phyloP scores from a whole-genome alignment of 768 basidiomycete species.

The Pleurotus platypus region DNA sequence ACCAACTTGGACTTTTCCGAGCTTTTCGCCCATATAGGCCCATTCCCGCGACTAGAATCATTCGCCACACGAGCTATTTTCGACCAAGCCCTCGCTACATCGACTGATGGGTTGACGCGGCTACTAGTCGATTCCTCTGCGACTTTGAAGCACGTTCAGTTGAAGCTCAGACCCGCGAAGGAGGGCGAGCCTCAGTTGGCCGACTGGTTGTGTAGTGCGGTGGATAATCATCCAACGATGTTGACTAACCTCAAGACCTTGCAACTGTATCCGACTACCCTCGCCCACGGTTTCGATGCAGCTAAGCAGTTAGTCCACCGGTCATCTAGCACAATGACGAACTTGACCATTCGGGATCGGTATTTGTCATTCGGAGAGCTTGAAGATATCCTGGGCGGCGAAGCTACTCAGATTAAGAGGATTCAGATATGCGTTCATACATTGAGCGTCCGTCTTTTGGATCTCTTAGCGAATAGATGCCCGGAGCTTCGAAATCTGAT shows the following conservation, averaged over 20 bases:
- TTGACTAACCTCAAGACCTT: constrained; percentile 29
- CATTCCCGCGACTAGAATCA: constrained; percentile 28
- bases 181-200: constrained; percentile 26
- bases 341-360: constrained; percentile 35
- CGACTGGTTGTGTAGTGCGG: constrained; percentile 28
- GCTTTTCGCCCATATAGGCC: constrained; percentile 29
- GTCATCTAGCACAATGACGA: constrained; percentile 27
- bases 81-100: constrained; percentile 28
- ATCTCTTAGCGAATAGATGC: constrained; percentile 26
- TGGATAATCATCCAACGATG: constrained; percentile 19
- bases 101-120: constrained; percentile 31
- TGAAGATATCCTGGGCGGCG: constrained; percentile 15
- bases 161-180: constrained; percentile 36
- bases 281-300: constrained; percentile 27
- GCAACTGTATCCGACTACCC: constrained; percentile 39
- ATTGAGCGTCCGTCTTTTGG: constrained; percentile 28
- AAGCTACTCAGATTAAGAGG: constrained; percentile 20
- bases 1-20: constrained; percentile 35
- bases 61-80: constrained; percentile 37
- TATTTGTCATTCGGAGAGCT: constrained; percentile 33
- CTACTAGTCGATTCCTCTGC: constrained; percentile 26
- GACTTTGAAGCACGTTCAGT: constrained; percentile 28
- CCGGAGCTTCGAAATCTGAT: constrained; percentile 27
- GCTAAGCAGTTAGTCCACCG: constrained; percentile 27
- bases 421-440: constrained; percentile 31